Evolutionary conservation across 2,329 filamentous ascomycete species (phyloP).

Genomic region (Aureobasidium sp.): DNA sequence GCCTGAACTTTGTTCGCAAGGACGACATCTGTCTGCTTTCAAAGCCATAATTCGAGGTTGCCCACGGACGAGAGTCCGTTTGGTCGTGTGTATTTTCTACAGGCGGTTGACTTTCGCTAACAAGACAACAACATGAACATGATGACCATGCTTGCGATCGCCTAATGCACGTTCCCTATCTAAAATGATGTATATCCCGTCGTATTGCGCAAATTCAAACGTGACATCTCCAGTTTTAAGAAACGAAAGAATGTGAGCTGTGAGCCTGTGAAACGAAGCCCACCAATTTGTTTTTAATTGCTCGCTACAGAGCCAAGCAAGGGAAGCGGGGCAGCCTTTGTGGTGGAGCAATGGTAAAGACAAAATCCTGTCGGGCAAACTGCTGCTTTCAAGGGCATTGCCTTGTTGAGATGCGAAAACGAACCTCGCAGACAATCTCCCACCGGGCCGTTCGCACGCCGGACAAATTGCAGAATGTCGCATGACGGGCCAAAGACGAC

Average conservation of each 20-base stretch:
- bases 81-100: background rate
- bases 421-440: background rate
- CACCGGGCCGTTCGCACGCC: background rate
- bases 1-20: background rate
- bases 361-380: background rate
- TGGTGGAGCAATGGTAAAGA: background rate
- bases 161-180: constrained; percentile 3
- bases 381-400: background rate
- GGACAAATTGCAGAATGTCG: background rate
- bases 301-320: constrained; percentile 6
- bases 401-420: background rate
- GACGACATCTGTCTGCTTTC: background rate
- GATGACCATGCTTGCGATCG: background rate
- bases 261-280: constrained; percentile 10
- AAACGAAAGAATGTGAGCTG: constrained; percentile 9
- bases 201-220: constrained; percentile 8
- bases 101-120: background rate
- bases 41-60: background rate
- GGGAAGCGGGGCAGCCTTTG: constrained; percentile 8
- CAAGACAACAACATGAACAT: background rate
- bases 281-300: constrained; percentile 6
- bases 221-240: constrained; percentile 7
- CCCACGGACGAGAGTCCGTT: background rate
- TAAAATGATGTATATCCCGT: constrained; percentile 1
- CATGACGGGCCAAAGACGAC: background rate